Evolutionary conservation across 2,329 filamentous ascomycete genomes (phyloP), one percentile per base, ranked within the genome.

Genomic region (Pyrenochaeta sp.): DNA sequence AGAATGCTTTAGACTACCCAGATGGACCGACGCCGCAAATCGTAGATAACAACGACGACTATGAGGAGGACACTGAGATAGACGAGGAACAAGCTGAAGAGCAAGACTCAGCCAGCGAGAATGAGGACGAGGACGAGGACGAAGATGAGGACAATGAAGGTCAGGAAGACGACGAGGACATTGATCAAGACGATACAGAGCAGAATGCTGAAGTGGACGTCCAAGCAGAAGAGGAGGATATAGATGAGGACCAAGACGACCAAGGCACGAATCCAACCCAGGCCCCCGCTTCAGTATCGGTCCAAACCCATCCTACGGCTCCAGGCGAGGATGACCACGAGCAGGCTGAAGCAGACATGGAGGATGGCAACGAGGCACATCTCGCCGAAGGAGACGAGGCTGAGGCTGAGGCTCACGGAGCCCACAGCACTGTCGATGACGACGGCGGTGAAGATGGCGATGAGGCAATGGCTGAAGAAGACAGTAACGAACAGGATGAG

Each of bases 1-100:
- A 64, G 28, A 22, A 58, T 3, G 46, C 40, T 9, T 54, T 54
- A 19, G 19, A 54, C 44, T 44, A 69, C 45, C 64, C 69, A 5
- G 47, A 46, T n/a, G 54, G 46, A 3, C 52, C 55, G 8, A 50
- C 50, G 25, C 58, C 66, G 22, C 40, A 42, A 5, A 50, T 61
- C 3, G 47, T 57, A 19, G 60, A 66, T 51, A 50, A 54, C 47
- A 36, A 61, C 15, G 50, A 60, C 28, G 42, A 53, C 34, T 49
- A 65, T 15, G 51, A 64, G 0, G 60, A 65, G 25, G 50, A 52
- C 22, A 57, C 60, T 9, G 54, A 58, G 12, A 54, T 54, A 12
- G 56, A 42, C 2, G 48, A 52, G 1, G 58, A 61, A 1, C 56
- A 58, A 7, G 54, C 54, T 1, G 62, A 57, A 3, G 52, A 58